Percentiles rank a stretch among this genome's conserved stretches.
phyloP scores from a whole-genome alignment of 352 stramenopile genomes.

The Pythium rhizo-oryzae region DNA sequence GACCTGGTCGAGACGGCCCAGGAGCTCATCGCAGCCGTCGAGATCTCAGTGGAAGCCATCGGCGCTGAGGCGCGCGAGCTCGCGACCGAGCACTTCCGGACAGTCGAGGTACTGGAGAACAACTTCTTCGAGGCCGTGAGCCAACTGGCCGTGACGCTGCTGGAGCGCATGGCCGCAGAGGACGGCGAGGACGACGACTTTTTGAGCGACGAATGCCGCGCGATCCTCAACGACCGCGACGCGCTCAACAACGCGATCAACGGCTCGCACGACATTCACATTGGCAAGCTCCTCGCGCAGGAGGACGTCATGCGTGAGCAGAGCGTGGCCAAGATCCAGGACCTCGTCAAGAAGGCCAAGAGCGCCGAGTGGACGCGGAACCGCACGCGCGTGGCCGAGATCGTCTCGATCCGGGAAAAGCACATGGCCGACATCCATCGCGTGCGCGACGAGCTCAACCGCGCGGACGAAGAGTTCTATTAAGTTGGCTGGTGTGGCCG shows the following conservation, averaged over 20 bases:
- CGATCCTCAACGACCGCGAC: conserved; percentile 81
- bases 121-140: conserved; percentile 90
- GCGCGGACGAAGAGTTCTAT: conserved; percentile 82
- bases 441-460: conserved; percentile 75
- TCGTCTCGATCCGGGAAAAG: conserved; percentile 77
- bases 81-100: conserved; percentile 85
- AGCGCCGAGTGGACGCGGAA: conserved; percentile 79
- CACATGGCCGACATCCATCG: conserved; percentile 60
- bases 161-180: conserved; percentile 77
- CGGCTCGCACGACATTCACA: conserved; percentile 91
- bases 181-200: conserved; percentile 83
- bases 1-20: conserved; percentile 78
- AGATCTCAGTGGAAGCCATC: conserved; percentile 64
- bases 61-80: conserved; percentile 66
- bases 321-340: conserved; percentile 71
- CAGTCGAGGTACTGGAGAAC: conserved; percentile 91
- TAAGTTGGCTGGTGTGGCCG: conserved; percentile 15
- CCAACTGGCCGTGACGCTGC: conserved; percentile 71
- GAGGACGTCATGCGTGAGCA: conserved; percentile 87
- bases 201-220: conserved; percentile 75
- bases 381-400: conserved; percentile 66
- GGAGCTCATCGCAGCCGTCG: conserved; percentile 64
- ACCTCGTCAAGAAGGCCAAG: conserved; percentile 61
- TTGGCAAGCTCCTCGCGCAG: conserved; percentile 85
- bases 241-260: conserved; percentile 89